Conservation (phyloP, 1,284 basidiomycete genomes). For the Rhizopogon hawkerae region DNA sequence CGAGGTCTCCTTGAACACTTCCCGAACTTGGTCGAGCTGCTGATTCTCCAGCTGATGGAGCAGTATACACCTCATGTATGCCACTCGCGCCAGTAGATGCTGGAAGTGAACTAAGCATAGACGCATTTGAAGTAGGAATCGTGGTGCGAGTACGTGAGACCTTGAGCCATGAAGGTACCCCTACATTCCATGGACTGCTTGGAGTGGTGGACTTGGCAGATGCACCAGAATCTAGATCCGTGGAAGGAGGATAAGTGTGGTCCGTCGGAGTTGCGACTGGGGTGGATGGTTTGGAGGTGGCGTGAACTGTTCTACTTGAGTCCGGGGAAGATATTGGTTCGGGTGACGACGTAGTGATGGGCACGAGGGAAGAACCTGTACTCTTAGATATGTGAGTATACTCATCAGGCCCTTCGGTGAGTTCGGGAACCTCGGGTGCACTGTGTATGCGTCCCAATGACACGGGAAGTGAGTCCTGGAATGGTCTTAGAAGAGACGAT, state of each 20-base stretch:
- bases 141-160: constrained; percentile 40
- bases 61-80: constrained; percentile 50
- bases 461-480: constrained; percentile 44
- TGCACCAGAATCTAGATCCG: constrained; percentile 27
- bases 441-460: constrained; percentile 25
- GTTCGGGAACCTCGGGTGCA: constrained; percentile 25
- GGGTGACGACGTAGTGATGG: constrained; percentile 37
- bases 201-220: constrained; percentile 21
- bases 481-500: constrained; percentile 53
- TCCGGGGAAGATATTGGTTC: constrained; percentile 8
- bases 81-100: constrained; percentile 17
- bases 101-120: constrained; percentile 5
- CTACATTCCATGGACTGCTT: constrained; percentile 45
- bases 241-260: constrained; percentile 75
- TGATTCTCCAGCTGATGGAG: constrained; percentile 30
- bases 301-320: constrained; percentile 9
- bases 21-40: constrained; percentile 19
- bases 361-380: constrained; percentile 49
- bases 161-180: constrained; percentile 66
- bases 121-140: constrained; percentile 8
- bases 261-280: constrained; percentile 21
- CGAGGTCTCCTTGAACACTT: constrained; percentile 44
- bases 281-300: constrained; percentile 15
- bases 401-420: constrained; percentile 41
- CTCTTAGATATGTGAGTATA: constrained; percentile 63